phyloP scores from a whole-genome alignment of 805 yeast species.

The Allodekkera sacchari region DNA sequence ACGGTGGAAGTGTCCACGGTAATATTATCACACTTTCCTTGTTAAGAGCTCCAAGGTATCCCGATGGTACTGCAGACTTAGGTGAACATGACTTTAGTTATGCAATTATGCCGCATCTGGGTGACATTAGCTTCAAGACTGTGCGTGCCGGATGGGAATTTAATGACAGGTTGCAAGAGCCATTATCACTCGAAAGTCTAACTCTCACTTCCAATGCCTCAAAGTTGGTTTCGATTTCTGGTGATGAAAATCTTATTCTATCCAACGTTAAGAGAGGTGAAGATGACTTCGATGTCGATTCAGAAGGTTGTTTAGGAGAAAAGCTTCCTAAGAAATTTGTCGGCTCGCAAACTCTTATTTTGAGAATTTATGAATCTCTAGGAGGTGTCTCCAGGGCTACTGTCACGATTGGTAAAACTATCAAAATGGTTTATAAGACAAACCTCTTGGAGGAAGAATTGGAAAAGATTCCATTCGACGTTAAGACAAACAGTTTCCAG shows the following conservation, averaged over 20 bases:
- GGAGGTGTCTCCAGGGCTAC: constrained; percentile 67
- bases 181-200: background rate
- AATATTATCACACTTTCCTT: constrained; percentile 79
- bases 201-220: constrained; percentile 1
- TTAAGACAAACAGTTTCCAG: constrained; percentile 21
- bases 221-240: constrained; percentile 25
- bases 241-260: constrained; percentile 55
- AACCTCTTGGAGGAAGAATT: constrained; percentile 50
- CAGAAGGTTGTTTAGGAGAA: constrained; percentile 26
- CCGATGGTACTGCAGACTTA: constrained; percentile 93
- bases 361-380: constrained; percentile 77
- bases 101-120: constrained; percentile 77
- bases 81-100: constrained; percentile 78
- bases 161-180: constrained; percentile 40
- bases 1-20: constrained; percentile 93
- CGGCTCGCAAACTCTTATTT: constrained; percentile 46
- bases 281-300: constrained; percentile 55
- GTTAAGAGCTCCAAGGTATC: constrained; percentile 86
- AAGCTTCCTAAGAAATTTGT: constrained; percentile 34
- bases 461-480: constrained; percentile 30
- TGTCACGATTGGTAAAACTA: constrained; percentile 37
- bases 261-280: constrained; percentile 84
- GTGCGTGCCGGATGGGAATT: constrained; percentile 74
- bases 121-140: constrained; percentile 52
- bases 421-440: constrained; percentile 43